Evolutionary conservation across 2,329 filamentous ascomycete genomes (phyloP), one percentile per base, ranked within the genome.

Genomic region (Helminthosporium solani): DNA sequence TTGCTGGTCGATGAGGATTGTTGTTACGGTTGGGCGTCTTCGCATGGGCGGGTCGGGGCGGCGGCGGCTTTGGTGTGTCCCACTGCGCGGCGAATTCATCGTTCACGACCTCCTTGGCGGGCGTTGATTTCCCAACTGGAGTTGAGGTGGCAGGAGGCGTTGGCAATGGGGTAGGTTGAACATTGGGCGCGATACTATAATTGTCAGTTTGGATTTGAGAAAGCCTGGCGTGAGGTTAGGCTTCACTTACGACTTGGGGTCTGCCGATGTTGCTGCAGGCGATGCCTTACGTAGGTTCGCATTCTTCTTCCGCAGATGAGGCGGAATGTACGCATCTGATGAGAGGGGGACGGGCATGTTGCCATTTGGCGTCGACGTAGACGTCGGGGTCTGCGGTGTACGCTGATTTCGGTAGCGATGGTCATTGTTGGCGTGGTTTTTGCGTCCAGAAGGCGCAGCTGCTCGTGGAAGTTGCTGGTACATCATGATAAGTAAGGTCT

Each of bases 241-340:
- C 6, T 19, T 16, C 12, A 27, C 18, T 35, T 35, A 15, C 12
- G 1, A 9, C 23, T 11, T 34, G 7, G 14, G n/a, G 11, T 20
- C n/a, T 9, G 19, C 18, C 8, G 25, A 18, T 25, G 41, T 28
- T n/a, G 9, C 28, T 3, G 14, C 6, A 14, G 28, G 28, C 12
- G 28, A 14, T 6, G 28, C 6, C 14, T 31, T n/a, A n/a, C 6
- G 14, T 4, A 12, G 6, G 4, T 31, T 31, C 12, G 28, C 8
- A 12, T 12, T 31, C 40, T 40, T 40, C 2, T 55, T 58, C 39
- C 61, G 63, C 31, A 61, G 5, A 37, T 66, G 63, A 8, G 61
- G 61, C 12, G 63, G 60, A 15, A 64, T 19, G n/a, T 50, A 63
- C 6, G 38, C 52, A 23, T 42, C 7, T 19, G 21, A 12, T 6